phyloP scores from a whole-genome alignment of 495 filamentous ascomycete species.

The Penicillium mononematosum region DNA sequence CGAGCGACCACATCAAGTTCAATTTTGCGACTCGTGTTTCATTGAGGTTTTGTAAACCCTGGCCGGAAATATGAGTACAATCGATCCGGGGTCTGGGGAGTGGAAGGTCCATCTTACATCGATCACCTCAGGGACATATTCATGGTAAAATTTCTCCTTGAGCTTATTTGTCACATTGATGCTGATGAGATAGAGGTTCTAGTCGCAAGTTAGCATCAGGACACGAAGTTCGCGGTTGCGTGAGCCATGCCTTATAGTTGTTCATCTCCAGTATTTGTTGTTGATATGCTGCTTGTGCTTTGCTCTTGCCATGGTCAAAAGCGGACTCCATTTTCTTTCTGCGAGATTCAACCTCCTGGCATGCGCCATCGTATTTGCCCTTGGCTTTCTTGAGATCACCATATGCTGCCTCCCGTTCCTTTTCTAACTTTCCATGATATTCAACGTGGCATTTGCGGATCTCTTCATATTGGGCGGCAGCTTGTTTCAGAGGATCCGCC shows the following conservation, averaged over 20 bases:
- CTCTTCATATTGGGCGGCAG: conserved; percentile 78
- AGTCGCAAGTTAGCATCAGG: neutral
- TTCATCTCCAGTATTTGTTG: conserved; percentile 91
- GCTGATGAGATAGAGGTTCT: conserved; percentile 92
- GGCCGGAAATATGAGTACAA: neutral
- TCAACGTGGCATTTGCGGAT: conserved; percentile 88
- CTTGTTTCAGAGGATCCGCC: conserved; percentile 77
- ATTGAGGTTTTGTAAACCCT: conserved; percentile 84
- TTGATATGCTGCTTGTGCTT: conserved; percentile 86
- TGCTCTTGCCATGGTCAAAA: conserved; percentile 77
- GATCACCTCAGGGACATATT: conserved; percentile 91
- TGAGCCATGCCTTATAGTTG: conserved; percentile 70
- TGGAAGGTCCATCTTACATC: conserved; percentile 58
- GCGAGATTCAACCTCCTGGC: conserved; percentile 91
- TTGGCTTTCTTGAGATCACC: conserved; percentile 87
- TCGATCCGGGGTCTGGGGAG: conserved; percentile 8
- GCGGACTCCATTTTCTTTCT: conserved; percentile 91
- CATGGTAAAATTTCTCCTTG: conserved; percentile 94
- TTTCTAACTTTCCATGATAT: conserved; percentile 82
- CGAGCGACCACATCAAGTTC: conserved; percentile 81
- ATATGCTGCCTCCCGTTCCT: conserved; percentile 80
- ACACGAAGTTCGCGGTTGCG: neutral
- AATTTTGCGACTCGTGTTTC: conserved; percentile 81
- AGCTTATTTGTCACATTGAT: conserved; percentile 96
- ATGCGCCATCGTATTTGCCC: conserved; percentile 85